phyloP scores from a whole-genome alignment of 2,329 filamentous ascomycete species.

The Fusarium musae region DNA sequence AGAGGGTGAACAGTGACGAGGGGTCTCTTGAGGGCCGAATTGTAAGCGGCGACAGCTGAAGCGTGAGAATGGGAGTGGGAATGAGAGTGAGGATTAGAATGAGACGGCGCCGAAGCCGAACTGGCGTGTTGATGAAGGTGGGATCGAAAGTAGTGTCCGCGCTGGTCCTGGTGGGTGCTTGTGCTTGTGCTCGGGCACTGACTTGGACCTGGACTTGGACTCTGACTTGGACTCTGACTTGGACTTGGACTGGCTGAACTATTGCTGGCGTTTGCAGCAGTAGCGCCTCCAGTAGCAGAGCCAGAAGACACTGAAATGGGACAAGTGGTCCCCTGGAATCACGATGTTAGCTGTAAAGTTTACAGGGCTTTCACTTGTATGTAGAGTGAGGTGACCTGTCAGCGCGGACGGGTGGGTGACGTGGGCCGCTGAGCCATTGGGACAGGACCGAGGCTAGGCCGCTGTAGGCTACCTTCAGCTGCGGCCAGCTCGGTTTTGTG shows the following conservation, averaged over 20 bases:
- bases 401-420: conserved; percentile 43
- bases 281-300: conserved; percentile 4
- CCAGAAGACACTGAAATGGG: conserved; percentile 16
- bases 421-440: conserved; percentile 42
- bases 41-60: conserved; percentile 35
- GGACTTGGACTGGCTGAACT: conserved; percentile 2
- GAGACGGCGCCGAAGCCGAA: conserved; percentile 26
- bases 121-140: conserved; percentile 36
- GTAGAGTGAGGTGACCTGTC: conserved; percentile 34
- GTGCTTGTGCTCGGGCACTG: not conserved
- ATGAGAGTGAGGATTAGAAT: not conserved
- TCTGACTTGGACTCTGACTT: conserved; percentile 3
- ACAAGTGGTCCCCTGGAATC: conserved; percentile 24
- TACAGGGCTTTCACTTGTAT: not conserved
- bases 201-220: not conserved
- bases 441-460: not conserved
- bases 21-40: conserved; percentile 39
- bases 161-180: conserved; percentile 6
- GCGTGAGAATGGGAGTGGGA: conserved; percentile 24
- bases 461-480: not conserved
- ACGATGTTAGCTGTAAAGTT: conserved; percentile 24
- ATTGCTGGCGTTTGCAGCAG: conserved; percentile 21
- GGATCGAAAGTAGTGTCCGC: conserved; percentile 39
- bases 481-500: not conserved
- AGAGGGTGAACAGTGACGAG: conserved; percentile 33